Conservation (phyloP, 2,329 filamentous ascomycete genomes). For the Fusarium poae region DNA sequence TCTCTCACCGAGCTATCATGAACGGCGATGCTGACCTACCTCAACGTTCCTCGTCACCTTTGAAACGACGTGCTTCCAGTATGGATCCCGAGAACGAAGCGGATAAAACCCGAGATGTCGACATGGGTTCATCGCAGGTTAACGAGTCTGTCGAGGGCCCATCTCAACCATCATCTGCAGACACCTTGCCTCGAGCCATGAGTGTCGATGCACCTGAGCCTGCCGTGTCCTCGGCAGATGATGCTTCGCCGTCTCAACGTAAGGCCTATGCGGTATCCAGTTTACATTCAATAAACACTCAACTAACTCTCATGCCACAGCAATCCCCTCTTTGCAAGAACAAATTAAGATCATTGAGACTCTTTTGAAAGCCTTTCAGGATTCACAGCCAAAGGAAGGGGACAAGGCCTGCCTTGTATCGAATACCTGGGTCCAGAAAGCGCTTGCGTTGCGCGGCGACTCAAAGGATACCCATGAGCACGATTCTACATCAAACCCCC, state of each 20-base stretch:
- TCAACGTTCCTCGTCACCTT: conserved; percentile 72
- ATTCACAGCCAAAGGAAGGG: conserved; percentile 73
- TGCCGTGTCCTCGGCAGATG: conserved; percentile 36
- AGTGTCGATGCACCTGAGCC: conserved; percentile 56
- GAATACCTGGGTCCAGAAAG: conserved; percentile 80
- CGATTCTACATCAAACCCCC: conserved; percentile 69
- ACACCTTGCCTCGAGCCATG: conserved; percentile 56
- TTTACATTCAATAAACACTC: background rate
- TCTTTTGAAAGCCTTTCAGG: conserved; percentile 67
- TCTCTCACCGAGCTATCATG: conserved; percentile 68
- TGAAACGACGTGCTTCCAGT: conserved; percentile 73
- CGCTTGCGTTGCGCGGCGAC: conserved; percentile 75
- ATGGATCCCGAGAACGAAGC: conserved; percentile 66
- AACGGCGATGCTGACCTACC: conserved; percentile 69
- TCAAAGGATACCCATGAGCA: conserved; percentile 67
- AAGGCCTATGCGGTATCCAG: conserved; percentile 33
- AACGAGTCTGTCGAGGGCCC: conserved; percentile 32
- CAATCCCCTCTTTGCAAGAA: conserved; percentile 58
- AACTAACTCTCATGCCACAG: conserved; percentile 41
- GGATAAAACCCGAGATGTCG: conserved; percentile 60
- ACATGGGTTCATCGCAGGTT: conserved; percentile 56
- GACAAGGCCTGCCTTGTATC: conserved; percentile 84
- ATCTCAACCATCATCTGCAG: conserved; percentile 29
- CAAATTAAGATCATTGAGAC: conserved; percentile 81
- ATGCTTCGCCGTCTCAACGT: conserved; percentile 47